Conservation (phyloP, 257 asterid species). For the Ehretia macrophylla region DNA sequence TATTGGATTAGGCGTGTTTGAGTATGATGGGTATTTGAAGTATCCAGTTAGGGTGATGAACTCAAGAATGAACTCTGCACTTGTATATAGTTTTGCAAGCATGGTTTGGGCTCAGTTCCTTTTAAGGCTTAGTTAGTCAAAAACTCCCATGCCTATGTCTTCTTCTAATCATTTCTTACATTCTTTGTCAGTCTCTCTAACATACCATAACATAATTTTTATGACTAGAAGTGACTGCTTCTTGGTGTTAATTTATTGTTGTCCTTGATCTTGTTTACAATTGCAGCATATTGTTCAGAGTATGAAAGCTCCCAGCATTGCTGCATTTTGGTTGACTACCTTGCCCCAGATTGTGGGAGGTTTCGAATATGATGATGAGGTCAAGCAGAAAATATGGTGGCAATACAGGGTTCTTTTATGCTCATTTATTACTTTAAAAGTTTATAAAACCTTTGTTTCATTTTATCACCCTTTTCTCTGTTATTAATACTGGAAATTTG, state of each 20-base stretch:
- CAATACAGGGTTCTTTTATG: constrained; percentile 63
- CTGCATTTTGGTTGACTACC: constrained; percentile 93
- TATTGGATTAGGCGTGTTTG: too few species aligned
- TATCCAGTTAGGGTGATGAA: too few species aligned
- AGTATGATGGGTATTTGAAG: too few species aligned
- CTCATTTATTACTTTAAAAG: constrained; percentile 3
- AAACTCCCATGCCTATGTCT: too few species aligned
- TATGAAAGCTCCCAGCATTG: constrained; percentile 97
- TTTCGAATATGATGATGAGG: constrained; percentile 77
- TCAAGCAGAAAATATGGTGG: constrained; percentile 97
- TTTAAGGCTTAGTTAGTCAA: too few species aligned
- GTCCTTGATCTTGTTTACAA: constrained; percentile 16
- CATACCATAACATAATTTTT: too few species aligned
- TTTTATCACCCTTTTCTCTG: neutral
- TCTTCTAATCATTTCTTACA: neutral
- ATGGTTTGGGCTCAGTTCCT: too few species aligned
- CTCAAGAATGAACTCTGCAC: too few species aligned
- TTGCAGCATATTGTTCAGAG: constrained; percentile 88
- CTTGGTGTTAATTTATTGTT: neutral
- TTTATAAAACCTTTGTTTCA: neutral
- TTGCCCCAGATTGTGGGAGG: constrained; percentile 94
- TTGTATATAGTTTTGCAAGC: too few species aligned
- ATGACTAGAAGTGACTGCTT: too few species aligned
- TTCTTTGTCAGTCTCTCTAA: neutral
- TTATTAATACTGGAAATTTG: neutral